These are phyloP conservation scores for Aspergillus amoenus DNA, from an alignment of 2,329 filamentous ascomycete species.

Conservation along the genomic window DNA sequence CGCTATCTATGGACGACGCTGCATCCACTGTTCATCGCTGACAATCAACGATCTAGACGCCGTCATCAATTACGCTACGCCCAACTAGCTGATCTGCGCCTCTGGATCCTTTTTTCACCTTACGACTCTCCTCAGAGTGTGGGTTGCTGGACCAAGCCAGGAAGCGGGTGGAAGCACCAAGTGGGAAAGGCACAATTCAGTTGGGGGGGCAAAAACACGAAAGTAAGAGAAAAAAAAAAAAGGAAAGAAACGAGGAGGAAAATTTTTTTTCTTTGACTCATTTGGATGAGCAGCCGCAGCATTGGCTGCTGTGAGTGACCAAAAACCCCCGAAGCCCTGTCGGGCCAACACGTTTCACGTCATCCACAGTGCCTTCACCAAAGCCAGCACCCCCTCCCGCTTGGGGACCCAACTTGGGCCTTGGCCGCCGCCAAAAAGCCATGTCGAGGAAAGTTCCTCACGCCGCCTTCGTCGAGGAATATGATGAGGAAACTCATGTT, in stretches of 20 bases:
- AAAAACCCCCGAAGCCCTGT: constrained; percentile 23
- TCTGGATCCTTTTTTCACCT: constrained; percentile 19
- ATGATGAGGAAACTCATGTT: constrained; percentile 45
- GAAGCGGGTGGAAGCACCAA: constrained; percentile 6
- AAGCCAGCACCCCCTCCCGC: constrained; percentile 24
- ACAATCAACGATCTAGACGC: constrained; percentile 30
- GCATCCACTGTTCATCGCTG: constrained; percentile 30
- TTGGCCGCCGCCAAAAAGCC: constrained; percentile 29
- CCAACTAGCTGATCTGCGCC: constrained; percentile 30
- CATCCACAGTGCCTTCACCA: constrained; percentile 24
- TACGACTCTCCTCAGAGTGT: constrained; percentile 16
- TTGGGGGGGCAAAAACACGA: neutral
- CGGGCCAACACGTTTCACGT: constrained; percentile 29
- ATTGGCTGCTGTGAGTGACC: constrained; percentile 23
- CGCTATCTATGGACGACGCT: constrained; percentile 29
- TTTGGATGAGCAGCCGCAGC: constrained; percentile 19
- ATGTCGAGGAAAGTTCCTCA: constrained; percentile 42
- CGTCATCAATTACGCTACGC: constrained; percentile 26
- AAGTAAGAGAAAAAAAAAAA: constrained; percentile 5
- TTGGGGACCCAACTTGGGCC: constrained; percentile 28
- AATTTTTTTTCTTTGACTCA: constrained; percentile 20
- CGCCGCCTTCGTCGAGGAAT: constrained; percentile 50
- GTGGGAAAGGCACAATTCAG: constrained; percentile 6
- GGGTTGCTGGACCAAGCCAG: constrained; percentile 16
- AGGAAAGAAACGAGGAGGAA: constrained; percentile 10